Conservation (phyloP, 2,329 filamentous ascomycete genomes). For the Trichoderma brevicompactum region DNA sequence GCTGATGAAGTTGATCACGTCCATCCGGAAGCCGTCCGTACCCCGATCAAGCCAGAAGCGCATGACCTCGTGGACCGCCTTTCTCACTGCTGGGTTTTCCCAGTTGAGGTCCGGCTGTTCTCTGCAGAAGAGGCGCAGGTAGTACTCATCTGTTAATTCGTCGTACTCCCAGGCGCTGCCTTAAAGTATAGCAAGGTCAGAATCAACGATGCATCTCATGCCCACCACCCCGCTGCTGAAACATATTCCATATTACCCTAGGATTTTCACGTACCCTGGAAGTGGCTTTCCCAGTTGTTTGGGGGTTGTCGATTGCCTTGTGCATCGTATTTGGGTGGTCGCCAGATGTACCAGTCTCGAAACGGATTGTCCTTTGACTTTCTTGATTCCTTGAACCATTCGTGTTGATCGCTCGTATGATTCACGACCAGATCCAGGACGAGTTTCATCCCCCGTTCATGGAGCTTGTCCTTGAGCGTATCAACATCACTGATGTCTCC, state of each 20-base stretch:
- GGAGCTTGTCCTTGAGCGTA: conserved; percentile 61
- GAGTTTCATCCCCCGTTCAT: conserved; percentile 68
- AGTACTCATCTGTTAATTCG: conserved; percentile 55
- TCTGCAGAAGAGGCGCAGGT: conserved; percentile 70
- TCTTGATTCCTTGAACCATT: conserved; percentile 62
- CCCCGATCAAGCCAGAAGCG: conserved; percentile 75
- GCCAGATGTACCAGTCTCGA: conserved; percentile 70
- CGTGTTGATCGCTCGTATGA: conserved; percentile 64
- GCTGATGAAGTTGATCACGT: conserved; percentile 70
- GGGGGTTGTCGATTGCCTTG: conserved; percentile 64
- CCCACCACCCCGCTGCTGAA: not conserved
- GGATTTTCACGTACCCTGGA: conserved; percentile 40
- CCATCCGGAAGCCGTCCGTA: conserved; percentile 68
- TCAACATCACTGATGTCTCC: conserved; percentile 72
- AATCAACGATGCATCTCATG: not conserved
- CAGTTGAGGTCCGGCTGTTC: conserved; percentile 80
- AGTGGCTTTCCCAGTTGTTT: conserved; percentile 59
- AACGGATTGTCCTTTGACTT: conserved; percentile 58
- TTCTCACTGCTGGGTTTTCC: conserved; percentile 68
- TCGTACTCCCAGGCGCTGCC: conserved; percentile 56
- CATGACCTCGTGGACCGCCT: conserved; percentile 70
- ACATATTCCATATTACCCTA: not conserved
- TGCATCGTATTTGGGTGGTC: conserved; percentile 58
- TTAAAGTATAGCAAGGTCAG: conserved; percentile 28
- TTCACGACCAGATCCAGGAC: conserved; percentile 76